Evolutionary conservation across 2,329 filamentous ascomycete genomes (phyloP).

Genomic region (Calonectria crousiana): DNA sequence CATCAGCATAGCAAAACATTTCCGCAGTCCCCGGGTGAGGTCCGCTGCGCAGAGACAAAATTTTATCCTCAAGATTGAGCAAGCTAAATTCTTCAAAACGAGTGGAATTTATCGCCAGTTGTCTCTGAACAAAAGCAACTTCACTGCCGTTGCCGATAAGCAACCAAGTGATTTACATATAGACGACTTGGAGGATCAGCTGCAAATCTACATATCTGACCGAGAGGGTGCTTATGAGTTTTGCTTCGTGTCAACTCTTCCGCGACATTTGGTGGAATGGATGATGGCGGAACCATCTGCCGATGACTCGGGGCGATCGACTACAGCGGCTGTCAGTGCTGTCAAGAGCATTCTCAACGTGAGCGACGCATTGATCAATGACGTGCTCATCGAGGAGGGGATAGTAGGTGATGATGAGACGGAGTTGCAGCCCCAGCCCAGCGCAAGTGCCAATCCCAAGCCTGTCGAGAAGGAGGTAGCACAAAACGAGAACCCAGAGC

Average conservation of each 20-base stretch:
- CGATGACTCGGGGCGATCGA: background rate
- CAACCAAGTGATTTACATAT: background rate
- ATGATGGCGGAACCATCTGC: background rate
- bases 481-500: background rate
- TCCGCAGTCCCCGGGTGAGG: background rate
- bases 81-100: background rate
- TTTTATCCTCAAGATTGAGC: background rate
- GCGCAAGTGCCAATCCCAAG: background rate
- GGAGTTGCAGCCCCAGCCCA: background rate
- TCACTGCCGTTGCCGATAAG: background rate
- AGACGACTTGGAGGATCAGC: background rate
- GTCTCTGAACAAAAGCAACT: background rate
- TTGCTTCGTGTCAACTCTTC: background rate
- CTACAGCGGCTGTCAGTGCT: background rate
- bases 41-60: background rate
- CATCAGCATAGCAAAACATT: background rate
- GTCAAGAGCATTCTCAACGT: constrained; percentile 1
- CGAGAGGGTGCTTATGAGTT: constrained; percentile 1
- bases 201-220: background rate
- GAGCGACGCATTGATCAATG: background rate
- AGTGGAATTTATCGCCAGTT: background rate
- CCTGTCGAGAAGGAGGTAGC: background rate
- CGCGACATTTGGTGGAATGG: background rate
- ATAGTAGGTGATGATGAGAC: background rate
- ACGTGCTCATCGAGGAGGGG: background rate